A percentile compares a stretch with the other conserved stretches of the same genome.
Conservation (phyloP, 495 filamentous ascomycete species). For the Penicillium malachiteum region DNA sequence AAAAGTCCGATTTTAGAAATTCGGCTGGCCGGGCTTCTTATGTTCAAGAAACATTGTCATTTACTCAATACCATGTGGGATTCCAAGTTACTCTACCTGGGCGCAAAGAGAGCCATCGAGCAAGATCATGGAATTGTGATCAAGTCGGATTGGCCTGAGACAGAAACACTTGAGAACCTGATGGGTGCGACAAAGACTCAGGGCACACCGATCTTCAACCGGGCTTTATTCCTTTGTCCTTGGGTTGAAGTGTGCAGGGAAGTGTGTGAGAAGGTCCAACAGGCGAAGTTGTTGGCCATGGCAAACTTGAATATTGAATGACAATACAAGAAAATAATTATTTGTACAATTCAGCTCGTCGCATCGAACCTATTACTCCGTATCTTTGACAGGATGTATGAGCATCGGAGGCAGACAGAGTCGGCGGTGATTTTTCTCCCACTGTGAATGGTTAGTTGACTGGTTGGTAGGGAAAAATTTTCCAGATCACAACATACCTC, state of each 20-base stretch:
- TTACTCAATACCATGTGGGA: not conserved
- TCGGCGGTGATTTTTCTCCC: constrained; percentile 52
- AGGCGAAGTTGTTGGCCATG: not conserved
- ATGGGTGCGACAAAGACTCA: not conserved
- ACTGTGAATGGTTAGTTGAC: constrained; percentile 25
- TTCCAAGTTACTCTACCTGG: not conserved
- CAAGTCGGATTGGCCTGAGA: not conserved
- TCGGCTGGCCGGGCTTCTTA: not conserved
- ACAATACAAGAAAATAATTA: too few species aligned
- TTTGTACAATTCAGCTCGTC: too few species aligned
- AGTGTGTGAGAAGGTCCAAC: not conserved
- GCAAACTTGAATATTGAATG: too few species aligned
- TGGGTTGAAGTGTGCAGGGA: not conserved
- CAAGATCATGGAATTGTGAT: not conserved
- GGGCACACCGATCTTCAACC: not conserved
- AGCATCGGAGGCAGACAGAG: constrained; percentile 57
- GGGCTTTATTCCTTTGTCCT: not conserved
- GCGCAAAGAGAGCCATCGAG: not conserved
- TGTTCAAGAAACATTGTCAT: not conserved
- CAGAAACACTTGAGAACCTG: not conserved
- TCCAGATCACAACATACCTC: constrained; percentile 23
- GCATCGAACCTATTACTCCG: constrained; percentile 6
- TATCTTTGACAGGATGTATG: constrained; percentile 54
- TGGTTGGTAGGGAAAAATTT: too few species aligned
- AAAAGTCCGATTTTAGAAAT: not conserved